phyloP scores from a whole-genome alignment of 1,284 basidiomycete genomes.

The Ustilago cynodontis region DNA sequence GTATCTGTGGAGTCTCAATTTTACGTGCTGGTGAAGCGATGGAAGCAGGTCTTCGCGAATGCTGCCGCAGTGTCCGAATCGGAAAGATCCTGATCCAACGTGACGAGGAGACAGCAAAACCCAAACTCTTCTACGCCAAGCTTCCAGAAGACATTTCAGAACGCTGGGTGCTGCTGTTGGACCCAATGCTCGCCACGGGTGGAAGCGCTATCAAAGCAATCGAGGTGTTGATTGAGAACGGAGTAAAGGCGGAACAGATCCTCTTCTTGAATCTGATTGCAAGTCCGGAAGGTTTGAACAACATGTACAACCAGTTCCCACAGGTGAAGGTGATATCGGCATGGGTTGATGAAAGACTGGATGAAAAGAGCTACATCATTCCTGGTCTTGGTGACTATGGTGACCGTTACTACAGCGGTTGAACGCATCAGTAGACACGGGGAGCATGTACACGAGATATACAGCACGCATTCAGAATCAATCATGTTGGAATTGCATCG shows the following conservation, averaged over 20 bases:
- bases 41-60: constrained; percentile 84
- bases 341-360: constrained; percentile 95
- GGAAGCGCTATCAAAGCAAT: constrained; percentile 98
- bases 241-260: constrained; percentile 81
- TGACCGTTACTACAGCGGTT: constrained; percentile 65
- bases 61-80: constrained; percentile 74
- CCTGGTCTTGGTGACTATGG: constrained; percentile 68
- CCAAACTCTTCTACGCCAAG: constrained; percentile 75
- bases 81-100: constrained; percentile 72
- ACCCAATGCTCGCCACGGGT: constrained; percentile 96
- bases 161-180: constrained; percentile 92
- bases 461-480: neutral
- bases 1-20: constrained; percentile 67
- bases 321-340: constrained; percentile 86
- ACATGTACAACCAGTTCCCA: constrained; percentile 85
- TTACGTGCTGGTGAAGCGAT: constrained; percentile 72
- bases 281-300: constrained; percentile 88
- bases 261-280: constrained; percentile 97
- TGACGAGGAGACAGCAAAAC: constrained; percentile 67
- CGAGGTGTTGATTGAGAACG: constrained; percentile 89
- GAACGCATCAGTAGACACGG: neutral
- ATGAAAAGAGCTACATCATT: constrained; percentile 75
- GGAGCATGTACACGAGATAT: neutral
- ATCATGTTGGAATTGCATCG: neutral
- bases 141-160: constrained; percentile 91